phyloP scores from a whole-genome alignment of 1,284 basidiomycete genomes.

The Gomphus bonarii region DNA sequence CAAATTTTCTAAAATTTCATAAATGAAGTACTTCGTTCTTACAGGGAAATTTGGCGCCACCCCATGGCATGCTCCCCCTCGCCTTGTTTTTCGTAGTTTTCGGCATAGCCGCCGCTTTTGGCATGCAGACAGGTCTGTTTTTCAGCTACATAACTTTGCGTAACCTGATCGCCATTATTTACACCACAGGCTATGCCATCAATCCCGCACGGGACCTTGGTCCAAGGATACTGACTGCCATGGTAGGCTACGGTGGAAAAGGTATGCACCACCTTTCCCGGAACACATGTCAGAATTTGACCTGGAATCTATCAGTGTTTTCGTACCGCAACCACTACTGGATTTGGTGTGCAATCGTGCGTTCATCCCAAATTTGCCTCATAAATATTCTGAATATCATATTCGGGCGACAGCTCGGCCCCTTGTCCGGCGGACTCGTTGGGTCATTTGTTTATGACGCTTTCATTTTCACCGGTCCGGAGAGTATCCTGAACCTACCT shows the following conservation, averaged over 20 bases:
- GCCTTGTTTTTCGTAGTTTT: conserved; percentile 44
- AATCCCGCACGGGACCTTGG: conserved; percentile 61
- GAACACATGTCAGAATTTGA: not conserved
- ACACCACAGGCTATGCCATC: conserved; percentile 37
- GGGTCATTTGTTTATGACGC: conserved; percentile 24
- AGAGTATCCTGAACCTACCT: conserved; percentile 42
- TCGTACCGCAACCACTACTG: conserved; percentile 55
- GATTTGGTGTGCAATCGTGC: conserved; percentile 60
- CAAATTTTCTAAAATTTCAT: not conserved
- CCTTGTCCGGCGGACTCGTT: conserved; percentile 20
- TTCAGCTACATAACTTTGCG: too few species aligned
- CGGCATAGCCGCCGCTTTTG: conserved; percentile 42
- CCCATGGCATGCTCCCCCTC: conserved; percentile 41
- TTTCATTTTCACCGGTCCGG: conserved; percentile 41
- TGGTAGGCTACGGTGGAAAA: conserved; percentile 47
- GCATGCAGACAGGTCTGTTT: conserved; percentile 39
- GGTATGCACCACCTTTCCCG: conserved; percentile 16
- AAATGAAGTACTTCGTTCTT: not conserved
- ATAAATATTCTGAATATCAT: too few species aligned
- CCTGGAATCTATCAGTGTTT: conserved; percentile 25
- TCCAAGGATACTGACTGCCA: conserved; percentile 46
- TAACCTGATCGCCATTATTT: not conserved
- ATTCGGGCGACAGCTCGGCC: conserved; percentile 13
- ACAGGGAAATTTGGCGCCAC: conserved; percentile 33
- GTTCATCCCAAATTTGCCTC: not conserved